A percentile compares a stretch with the other conserved stretches of the same genome.
phyloP scores from a whole-genome alignment of 2,329 filamentous ascomycete species.

The Taxawa tesnikishii region DNA sequence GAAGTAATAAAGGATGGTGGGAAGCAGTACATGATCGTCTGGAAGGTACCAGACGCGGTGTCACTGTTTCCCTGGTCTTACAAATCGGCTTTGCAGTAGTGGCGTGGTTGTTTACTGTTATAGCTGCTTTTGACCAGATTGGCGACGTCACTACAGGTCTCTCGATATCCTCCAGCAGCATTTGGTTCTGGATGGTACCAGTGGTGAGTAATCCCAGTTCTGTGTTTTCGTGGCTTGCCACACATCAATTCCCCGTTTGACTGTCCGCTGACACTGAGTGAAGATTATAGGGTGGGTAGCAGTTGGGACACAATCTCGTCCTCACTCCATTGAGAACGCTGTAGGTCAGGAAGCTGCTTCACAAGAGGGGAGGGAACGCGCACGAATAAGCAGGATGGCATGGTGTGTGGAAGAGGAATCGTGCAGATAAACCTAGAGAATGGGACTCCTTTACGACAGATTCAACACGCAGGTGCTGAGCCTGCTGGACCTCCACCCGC shows the following conservation, averaged over 20 bases:
- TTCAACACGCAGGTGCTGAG: background rate
- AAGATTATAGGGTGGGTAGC: slow-evolving; percentile 13
- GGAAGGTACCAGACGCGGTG: slow-evolving; percentile 9
- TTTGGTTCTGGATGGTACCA: slow-evolving; percentile 15
- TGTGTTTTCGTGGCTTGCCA: background rate
- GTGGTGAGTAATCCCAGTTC: too few species aligned
- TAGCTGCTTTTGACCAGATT: slow-evolving; percentile 7
- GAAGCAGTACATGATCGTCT: slow-evolving; percentile 8
- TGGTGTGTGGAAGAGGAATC: slow-evolving; percentile 1
- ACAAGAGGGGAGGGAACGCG: background rate
- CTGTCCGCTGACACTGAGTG: background rate
- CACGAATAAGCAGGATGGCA: slow-evolving; percentile 8
- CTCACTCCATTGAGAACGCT: slow-evolving; percentile 12
- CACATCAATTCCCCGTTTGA: background rate
- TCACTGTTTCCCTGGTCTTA: slow-evolving; percentile 13
- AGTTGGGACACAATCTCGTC: slow-evolving; percentile 11
- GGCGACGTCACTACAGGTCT: slow-evolving; percentile 10
- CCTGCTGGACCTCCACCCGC: background rate
- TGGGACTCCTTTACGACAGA: background rate
- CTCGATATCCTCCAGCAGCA: slow-evolving; percentile 11
- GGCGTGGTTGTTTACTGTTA: slow-evolving; percentile 13
- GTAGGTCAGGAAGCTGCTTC: slow-evolving; percentile 4
- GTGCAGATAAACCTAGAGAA: background rate
- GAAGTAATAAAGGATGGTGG: slow-evolving; percentile 13
- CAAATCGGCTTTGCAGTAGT: slow-evolving; percentile 11